Conservation (phyloP, 805 yeast species). For the Saturnispora saitoi region DNA sequence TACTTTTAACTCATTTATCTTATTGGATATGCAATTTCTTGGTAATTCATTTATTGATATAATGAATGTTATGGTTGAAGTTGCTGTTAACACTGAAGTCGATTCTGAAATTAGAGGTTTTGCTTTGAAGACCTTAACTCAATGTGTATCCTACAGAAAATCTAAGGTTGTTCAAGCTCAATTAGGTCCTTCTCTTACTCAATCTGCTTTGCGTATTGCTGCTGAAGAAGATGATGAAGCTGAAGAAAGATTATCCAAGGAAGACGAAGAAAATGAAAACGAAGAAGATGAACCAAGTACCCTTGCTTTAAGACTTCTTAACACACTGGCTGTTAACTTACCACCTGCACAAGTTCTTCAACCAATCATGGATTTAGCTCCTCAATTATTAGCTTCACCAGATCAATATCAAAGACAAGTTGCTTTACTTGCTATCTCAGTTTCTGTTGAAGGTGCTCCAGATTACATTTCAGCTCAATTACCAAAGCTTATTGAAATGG, state of each 20-base stretch:
- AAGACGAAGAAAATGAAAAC: constrained; percentile 86
- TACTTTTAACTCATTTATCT: constrained; percentile 70
- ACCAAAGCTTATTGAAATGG: constrained; percentile 59
- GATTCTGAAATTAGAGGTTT: constrained; percentile 79
- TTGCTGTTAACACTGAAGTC: constrained; percentile 53
- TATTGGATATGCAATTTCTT: constrained; percentile 67
- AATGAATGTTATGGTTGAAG: constrained; percentile 65
- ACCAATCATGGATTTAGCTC: constrained; percentile 63
- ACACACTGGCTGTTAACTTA: constrained; percentile 68
- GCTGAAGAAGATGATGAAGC: constrained; percentile 75
- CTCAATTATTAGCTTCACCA: constrained; percentile 48
- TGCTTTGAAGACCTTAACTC: constrained; percentile 76
- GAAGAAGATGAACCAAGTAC: constrained; percentile 79
- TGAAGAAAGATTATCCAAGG: constrained; percentile 63
- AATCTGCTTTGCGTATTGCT: constrained; percentile 66
- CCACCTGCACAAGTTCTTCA: constrained; percentile 89
- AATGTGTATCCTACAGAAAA: constrained; percentile 72
- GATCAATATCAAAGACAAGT: constrained; percentile 80
- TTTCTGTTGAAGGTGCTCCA: constrained; percentile 87
- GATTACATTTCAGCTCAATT: constrained; percentile 77
- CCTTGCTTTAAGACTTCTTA: constrained; percentile 72
- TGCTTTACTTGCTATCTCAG: constrained; percentile 72
- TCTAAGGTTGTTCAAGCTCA: constrained; percentile 71
- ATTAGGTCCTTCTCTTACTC: constrained; percentile 73
- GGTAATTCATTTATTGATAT: constrained; percentile 68